Percentiles rank a stretch among this genome's conserved stretches.
Evolutionary conservation across 192 early-diverging fungal species (phyloP).

Genomic region (Piromyces sp.): DNA sequence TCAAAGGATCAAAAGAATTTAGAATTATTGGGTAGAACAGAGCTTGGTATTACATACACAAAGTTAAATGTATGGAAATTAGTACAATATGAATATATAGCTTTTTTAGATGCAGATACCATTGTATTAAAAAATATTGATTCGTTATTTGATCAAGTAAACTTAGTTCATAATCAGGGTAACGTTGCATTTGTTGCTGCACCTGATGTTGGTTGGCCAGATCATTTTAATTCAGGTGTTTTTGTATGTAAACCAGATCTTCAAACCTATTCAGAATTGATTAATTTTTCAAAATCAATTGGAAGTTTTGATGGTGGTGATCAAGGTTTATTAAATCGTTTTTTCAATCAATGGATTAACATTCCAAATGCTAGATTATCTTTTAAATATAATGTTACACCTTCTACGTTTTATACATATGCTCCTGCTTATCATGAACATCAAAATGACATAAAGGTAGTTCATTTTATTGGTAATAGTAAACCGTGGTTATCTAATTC

Average conservation of each 20-base stretch:
- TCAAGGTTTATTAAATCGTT: constrained; percentile 80
- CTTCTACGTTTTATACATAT: constrained; percentile 49
- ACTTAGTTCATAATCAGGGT: background rate
- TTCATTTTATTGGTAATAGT: constrained; percentile 77
- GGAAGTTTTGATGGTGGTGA: constrained; percentile 51
- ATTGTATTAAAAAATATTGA: constrained; percentile 67
- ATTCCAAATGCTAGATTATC: constrained; percentile 35
- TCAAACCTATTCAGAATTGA: background rate
- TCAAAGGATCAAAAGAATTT: constrained; percentile 45
- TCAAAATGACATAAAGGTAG: constrained; percentile 45
- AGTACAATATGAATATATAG: constrained; percentile 37
- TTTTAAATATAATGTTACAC: constrained; percentile 79
- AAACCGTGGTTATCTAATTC: constrained; percentile 77
- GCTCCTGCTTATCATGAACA: constrained; percentile 61
- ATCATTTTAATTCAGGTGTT: constrained; percentile 87
- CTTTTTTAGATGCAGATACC: constrained; percentile 81
- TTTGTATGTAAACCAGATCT: constrained; percentile 49
- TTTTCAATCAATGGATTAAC: constrained; percentile 59
- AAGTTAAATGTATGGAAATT: constrained; percentile 73
- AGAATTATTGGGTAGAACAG: constrained; percentile 66
- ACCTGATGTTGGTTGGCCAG: constrained; percentile 91
- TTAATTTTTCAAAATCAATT: background rate
- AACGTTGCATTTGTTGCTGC: constrained; percentile 50
- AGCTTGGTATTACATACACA: constrained; percentile 73
- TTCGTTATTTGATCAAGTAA: constrained; percentile 43